phyloP scores from a whole-genome alignment of 805 yeast species.

The Ogataea corticis region DNA sequence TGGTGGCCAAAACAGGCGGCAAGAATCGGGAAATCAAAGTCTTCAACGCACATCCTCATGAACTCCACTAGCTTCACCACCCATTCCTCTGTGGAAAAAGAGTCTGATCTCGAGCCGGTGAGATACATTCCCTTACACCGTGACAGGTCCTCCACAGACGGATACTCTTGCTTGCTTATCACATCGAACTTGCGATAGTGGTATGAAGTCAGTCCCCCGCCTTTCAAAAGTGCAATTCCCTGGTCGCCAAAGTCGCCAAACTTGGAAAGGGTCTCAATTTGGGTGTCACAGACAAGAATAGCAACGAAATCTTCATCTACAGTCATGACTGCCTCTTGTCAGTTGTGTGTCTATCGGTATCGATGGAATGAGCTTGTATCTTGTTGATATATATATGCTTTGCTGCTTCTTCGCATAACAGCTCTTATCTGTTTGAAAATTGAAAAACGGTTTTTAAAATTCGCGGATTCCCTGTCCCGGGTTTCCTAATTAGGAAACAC shows the following conservation, averaged over 20 bases:
- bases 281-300: slow-evolving; percentile 19
- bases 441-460: neutral
- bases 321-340: neutral
- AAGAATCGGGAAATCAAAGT: slow-evolving; percentile 45
- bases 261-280: slow-evolving; percentile 10
- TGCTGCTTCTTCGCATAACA: neutral
- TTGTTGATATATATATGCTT: too few species aligned
- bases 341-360: too few species aligned
- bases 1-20: slow-evolving; percentile 94
- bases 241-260: slow-evolving; percentile 58
- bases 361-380: too few species aligned
- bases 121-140: slow-evolving; percentile 42
- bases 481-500: neutral
- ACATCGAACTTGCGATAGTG: slow-evolving; percentile 41
- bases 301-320: slow-evolving; percentile 11
- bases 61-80: slow-evolving; percentile 42
- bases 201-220: slow-evolving; percentile 21
- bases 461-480: neutral
- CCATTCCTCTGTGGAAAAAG: slow-evolving; percentile 46
- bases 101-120: slow-evolving; percentile 55
- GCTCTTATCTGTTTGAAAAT: neutral
- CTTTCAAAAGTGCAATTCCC: slow-evolving; percentile 35
- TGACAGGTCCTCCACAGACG: slow-evolving; percentile 28
- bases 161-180: slow-evolving; percentile 27
- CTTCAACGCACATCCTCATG: slow-evolving; percentile 22